phyloP scores from a whole-genome alignment of 805 yeast species.

The Suhomyces sp. region DNA sequence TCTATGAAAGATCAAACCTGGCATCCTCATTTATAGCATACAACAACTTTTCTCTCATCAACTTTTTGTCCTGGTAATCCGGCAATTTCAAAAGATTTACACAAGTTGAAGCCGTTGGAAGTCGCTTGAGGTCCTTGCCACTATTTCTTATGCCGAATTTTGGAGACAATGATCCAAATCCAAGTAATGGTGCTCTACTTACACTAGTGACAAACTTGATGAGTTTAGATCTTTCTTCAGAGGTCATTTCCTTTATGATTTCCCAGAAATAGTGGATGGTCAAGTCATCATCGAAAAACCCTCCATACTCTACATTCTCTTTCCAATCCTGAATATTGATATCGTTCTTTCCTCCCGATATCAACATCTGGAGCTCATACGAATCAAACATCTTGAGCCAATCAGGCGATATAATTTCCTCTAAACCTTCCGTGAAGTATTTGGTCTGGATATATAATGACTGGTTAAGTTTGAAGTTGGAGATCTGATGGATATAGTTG shows the following conservation, averaged over 20 bases:
- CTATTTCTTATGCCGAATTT: constrained; percentile 74
- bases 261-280: constrained; percentile 74
- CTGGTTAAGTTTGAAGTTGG: constrained; percentile 74
- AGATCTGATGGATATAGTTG: constrained; percentile 71
- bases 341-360: constrained; percentile 66
- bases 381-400: constrained; percentile 90
- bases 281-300: constrained; percentile 50
- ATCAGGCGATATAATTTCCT: constrained; percentile 59
- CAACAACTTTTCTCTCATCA: constrained; percentile 60
- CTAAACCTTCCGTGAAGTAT: constrained; percentile 68
- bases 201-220: constrained; percentile 90
- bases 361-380: constrained; percentile 74
- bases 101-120: constrained; percentile 95
- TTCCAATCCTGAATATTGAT: constrained; percentile 71
- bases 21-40: constrained; percentile 81
- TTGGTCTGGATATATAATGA: constrained; percentile 56
- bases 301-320: constrained; percentile 62
- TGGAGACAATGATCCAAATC: constrained; percentile 65
- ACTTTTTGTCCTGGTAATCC: constrained; percentile 64
- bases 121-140: constrained; percentile 52
- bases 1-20: constrained; percentile 65
- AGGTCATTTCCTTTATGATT: constrained; percentile 63
- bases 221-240: constrained; percentile 61
- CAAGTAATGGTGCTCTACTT: constrained; percentile 85
- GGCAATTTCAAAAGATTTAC: constrained; percentile 85